phyloP scores from a whole-genome alignment of 306 rosid species.

The Spatholobus suberectus region DNA sequence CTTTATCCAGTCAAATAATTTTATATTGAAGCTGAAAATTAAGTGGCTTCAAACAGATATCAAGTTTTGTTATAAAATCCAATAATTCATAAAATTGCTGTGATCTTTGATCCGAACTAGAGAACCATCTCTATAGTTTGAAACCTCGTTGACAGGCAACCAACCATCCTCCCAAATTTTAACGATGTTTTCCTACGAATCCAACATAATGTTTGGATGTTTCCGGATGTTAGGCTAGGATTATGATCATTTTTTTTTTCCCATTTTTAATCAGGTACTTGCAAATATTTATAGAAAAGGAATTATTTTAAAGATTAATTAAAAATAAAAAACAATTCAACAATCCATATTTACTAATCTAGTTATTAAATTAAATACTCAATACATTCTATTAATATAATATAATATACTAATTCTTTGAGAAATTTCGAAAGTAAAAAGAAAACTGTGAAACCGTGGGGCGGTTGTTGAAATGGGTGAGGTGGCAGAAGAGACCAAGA shows the following conservation, averaged over 20 bases:
- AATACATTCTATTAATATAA: background rate
- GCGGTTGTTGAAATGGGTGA: background rate
- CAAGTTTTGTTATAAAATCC: background rate
- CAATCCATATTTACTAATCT: no score
- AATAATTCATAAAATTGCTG: background rate
- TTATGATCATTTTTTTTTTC: background rate
- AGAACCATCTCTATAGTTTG: background rate
- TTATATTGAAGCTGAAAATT: background rate
- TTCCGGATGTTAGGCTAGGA: background rate
- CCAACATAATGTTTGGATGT: background rate
- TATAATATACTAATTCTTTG: background rate
- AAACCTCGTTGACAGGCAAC: background rate
- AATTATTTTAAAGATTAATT: background rate
- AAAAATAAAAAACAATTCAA: background rate
- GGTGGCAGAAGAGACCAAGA: conserved; percentile 28
- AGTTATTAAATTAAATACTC: no score
- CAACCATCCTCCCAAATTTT: background rate
- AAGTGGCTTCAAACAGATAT: background rate
- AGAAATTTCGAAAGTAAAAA: background rate
- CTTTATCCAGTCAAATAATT: no score
- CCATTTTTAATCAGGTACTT: background rate
- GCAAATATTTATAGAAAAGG: background rate
- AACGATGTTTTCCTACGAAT: background rate
- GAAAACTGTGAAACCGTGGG: no score
- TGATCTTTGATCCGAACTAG: background rate